phyloP scores from a whole-genome alignment of 75 land plant species.

The Pinus tabuliformis region DNA sequence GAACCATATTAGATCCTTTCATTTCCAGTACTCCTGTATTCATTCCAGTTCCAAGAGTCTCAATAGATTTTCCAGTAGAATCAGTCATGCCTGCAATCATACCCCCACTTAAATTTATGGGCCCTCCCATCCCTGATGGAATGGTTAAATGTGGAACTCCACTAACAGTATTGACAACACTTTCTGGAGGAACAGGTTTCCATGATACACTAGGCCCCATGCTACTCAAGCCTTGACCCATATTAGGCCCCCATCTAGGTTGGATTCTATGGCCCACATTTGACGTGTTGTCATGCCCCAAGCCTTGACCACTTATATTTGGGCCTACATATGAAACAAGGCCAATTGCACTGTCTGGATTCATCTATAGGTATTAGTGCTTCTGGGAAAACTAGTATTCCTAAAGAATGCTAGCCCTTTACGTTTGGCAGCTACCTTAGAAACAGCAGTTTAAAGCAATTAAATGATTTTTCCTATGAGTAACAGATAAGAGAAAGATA shows the following conservation, averaged over 20 bases:
- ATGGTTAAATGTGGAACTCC: neutral
- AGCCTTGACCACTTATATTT: constrained; percentile 2
- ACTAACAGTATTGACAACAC: neutral
- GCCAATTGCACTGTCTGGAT: neutral
- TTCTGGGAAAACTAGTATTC: too few species aligned
- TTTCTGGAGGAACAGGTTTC: constrained; percentile 2
- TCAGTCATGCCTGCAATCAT: constrained; percentile 5
- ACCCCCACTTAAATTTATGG: neutral
- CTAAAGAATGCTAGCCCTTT: too few species aligned
- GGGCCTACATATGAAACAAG: neutral
- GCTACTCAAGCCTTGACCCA: constrained; percentile 3
- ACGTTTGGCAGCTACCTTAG: too few species aligned
- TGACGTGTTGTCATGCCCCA: constrained; percentile 4
- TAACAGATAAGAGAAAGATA: too few species aligned
- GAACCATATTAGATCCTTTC: neutral
- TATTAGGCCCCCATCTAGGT: constrained; percentile 7
- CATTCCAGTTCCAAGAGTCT: constrained; percentile 1
- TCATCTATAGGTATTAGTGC: neutral
- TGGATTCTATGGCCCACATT: constrained; percentile 1
- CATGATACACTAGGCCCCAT: constrained; percentile 1
- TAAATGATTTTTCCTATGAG: too few species aligned
- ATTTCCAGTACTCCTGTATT: neutral
- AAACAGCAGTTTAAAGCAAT: too few species aligned
- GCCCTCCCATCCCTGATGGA: neutral
- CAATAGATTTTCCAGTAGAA: neutral